Base-by-base conservation (phyloP, 495 filamentous ascomycete genomes). In the Penicillium desertorum region DNA sequence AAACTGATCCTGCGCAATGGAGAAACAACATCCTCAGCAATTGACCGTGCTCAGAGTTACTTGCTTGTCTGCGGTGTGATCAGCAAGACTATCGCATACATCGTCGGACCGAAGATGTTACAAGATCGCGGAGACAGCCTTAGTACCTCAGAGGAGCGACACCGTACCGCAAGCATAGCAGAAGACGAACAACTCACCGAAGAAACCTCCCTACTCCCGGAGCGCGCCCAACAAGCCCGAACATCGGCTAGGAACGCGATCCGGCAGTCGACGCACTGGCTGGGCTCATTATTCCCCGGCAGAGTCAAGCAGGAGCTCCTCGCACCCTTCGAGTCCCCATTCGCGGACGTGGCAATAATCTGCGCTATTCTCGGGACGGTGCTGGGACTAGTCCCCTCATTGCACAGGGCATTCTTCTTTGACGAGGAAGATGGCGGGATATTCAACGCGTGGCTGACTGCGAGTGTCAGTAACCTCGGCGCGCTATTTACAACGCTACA, bases 361-460 rank as follows among this genome's bases (percentile, higher is more conserved):
- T 88, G 88, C 5, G 84, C 86, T 0, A 56, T 83, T 4, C 58
- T 86, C 19, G 88, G 87, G 16, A 78, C 75, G 4, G 56, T 86
- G 20, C 71, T 91, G 34, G 87, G 88, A 1, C 75, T 92, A 8
- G 71, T 80, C 0, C 86, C 87, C 3, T 61, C 78, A 4, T 67
- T 92, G 4, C 87, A 91, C 57, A 67, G 65, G 16, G 76, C 82
- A 6, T 91, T 92, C 66, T 92, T 93, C 73, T 79, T 74, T 51
- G 63, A 74, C 4, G 76, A 78, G 20, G 61, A 82, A 14, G 70
- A 89, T n/a, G 89, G 88, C 2, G 88, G 89, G 2, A 83, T 85
- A 39, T 81, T 88, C 56, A 84, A 79, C 36, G 86, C 86, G 2
- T 92, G 88, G 88, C 70, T 92, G 53, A 90, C 88, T 2, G 75